These are phyloP conservation scores for Phyllosticta citriasiana DNA, from an alignment of 2,329 filamentous ascomycete genomes.

Conservation along the genomic window DNA sequence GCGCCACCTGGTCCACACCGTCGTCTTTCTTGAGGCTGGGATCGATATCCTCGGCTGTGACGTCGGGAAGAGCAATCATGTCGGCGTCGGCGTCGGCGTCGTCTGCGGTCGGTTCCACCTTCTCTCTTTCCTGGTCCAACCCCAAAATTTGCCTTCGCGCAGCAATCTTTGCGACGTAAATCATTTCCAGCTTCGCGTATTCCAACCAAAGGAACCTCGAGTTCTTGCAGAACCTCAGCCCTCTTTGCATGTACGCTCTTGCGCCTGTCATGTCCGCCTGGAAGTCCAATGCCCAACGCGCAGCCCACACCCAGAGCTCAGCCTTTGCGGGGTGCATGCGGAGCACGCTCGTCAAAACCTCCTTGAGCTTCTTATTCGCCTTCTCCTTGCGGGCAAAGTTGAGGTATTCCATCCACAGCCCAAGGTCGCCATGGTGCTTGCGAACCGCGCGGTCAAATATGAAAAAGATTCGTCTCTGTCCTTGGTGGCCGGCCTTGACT, in stretches of 20 bases:
- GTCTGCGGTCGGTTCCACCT: conserved; percentile 30
- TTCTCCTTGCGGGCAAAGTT: conserved; percentile 63
- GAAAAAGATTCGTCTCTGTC: conserved; percentile 75
- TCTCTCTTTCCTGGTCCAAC: conserved; percentile 40
- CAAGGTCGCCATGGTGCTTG: conserved; percentile 71
- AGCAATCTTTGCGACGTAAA: conserved; percentile 76
- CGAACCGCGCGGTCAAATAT: conserved; percentile 79
- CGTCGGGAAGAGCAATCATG: conserved; percentile 47
- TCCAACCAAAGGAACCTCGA: conserved; percentile 73
- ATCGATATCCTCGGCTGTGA: conserved; percentile 54
- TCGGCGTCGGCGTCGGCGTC: conserved; percentile 44
- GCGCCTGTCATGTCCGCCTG: conserved; percentile 83
- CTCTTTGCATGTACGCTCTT: conserved; percentile 77
- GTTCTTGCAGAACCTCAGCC: conserved; percentile 76
- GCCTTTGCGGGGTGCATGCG: conserved; percentile 77
- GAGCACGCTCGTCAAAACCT: conserved; percentile 57
- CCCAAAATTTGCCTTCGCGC: conserved; percentile 60
- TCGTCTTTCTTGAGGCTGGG: conserved; percentile 43
- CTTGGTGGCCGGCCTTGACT: conserved; percentile 61
- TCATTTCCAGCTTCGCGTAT: conserved; percentile 85
- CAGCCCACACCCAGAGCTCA: conserved; percentile 76
- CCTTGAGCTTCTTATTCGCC: conserved; percentile 49
- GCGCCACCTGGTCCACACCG: conserved; percentile 40
- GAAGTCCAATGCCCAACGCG: conserved; percentile 64
- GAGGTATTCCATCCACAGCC: conserved; percentile 85